Evolutionary conservation across 805 yeast species (phyloP), one percentile per base, ranked within the genome.

Genomic region (Candida ulmi): DNA sequence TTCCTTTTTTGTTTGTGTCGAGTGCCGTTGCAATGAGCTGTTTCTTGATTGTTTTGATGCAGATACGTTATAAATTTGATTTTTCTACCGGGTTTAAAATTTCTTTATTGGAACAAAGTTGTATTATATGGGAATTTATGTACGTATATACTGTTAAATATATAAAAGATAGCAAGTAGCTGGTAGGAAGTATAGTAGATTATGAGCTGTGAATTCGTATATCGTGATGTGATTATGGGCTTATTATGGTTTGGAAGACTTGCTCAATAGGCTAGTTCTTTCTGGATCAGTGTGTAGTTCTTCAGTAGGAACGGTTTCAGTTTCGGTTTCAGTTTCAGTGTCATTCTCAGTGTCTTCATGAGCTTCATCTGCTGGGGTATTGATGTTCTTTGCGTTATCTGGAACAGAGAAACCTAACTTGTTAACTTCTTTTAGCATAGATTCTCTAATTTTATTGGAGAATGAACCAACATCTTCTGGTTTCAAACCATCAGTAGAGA

Each of bases 381-480:
- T 9, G 13, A 8, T 7, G 13, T 9, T 16, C 9, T 7, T 8
- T 4, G 31, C 17, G 6, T 27, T 32, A 5, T 25, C 40, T 11
- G 63, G 61, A 28, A 38, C 46, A 5, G 73, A 65, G 42, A 61
- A 67, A 2, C 74, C 74, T 12, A 69, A 42, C 15, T 45, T 42
- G 37, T 60, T 52, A 23, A 69, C 42, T 30, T 61, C 67, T 6
- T 48, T 48, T 17, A 58, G 40, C 95, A 91, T 90, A 24, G 58
- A 55, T 0, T 68, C 69, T 51, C 84, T 69, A 9, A 81, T 72
- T n/a, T 69, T 60, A 16, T 69, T 71, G 30, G 80, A 63, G 40
- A 91, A 73, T 3, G 60, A 71, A 38, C 75, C 68, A 33, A 93
- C 83, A 45, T 88, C 88, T 13, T 80, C 90, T 38, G 79, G 72